Evolutionary conservation across 202 grass and related monocot species (phyloP), one percentile per base, ranked within the genome.

Genomic region (Setaria italica): DNA sequence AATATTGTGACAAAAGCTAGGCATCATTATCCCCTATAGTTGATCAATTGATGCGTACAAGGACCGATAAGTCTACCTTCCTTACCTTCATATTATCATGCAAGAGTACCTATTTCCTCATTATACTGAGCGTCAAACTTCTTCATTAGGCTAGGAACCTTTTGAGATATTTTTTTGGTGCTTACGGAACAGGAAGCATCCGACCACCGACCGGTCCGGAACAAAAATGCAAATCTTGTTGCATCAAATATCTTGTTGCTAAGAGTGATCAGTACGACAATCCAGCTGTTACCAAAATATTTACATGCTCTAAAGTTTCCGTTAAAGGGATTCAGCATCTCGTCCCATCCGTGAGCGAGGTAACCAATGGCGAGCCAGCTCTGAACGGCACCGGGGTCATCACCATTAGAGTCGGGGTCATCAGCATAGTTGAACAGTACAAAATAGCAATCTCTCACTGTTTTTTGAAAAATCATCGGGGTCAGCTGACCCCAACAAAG

Each of bases 221-320:
- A 19, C 1, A 19, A 4, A 21, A 11, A 57, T 67, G 15, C 60
- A 50, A 66, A n/a, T 50, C 25, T 80, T 21, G 72, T 13, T 57
- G 16, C 46, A 2, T 30, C 58, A 21, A 33, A 66, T 58, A 20
- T 13, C 19, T 21, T 9, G 10, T 5, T 5, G 2, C 8, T n/a
- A 16, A 80, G 78, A 68, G 48, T 80, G 63, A 43, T 69, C 78
- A 55, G 21, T 15, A 68, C 49, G 50, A 45, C 34, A 30, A 42
- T 69, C 39, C 58, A 63, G 8, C 7, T 16, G 41, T 63, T 32
- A 58, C 17, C 35, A 8, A 76, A 76, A 76, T 60, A 25, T 58
- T 58, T 11, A 42, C 14, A 53, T 21, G 17, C 21, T 62, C 19
- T 62, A 43, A 34, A 37, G 51, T 77, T 41, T 25, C 25, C 25